Evolutionary conservation across 2,329 filamentous ascomycete genomes (phyloP).

Genomic region (Stagonosporopsis rhizophila): DNA sequence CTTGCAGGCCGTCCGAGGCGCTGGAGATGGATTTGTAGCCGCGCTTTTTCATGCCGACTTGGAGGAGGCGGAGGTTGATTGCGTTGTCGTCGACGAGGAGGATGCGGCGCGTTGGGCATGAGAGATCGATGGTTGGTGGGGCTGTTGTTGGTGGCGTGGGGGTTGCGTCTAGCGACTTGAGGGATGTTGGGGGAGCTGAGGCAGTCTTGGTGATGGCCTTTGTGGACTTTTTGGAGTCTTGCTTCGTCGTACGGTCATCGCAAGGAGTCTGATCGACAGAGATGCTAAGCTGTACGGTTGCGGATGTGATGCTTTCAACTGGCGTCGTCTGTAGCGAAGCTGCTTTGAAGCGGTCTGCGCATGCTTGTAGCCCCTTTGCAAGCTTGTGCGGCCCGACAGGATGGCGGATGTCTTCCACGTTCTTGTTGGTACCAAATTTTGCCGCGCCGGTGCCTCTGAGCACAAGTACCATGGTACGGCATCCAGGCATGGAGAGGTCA

Average conservation of each 20-base stretch:
- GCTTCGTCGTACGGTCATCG: background rate
- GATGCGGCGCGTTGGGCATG: constrained; percentile 15
- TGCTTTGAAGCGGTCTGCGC: constrained; percentile 23
- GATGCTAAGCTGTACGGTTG: background rate
- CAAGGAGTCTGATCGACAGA: background rate
- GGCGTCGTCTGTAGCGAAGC: too few species aligned
- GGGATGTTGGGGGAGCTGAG: background rate
- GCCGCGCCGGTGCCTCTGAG: background rate
- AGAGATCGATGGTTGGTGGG: background rate
- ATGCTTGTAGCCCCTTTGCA: constrained; percentile 44
- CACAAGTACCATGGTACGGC: constrained; percentile 7
- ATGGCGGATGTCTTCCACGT: constrained; percentile 47
- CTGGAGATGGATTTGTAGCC: constrained; percentile 21
- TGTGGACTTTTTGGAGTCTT: background rate
- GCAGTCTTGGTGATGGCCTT: background rate
- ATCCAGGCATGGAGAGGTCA: background rate
- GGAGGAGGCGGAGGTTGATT: constrained; percentile 43
- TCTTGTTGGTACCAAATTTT: constrained; percentile 9
- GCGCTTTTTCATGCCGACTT: constrained; percentile 34
- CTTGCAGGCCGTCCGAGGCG: constrained; percentile 36
- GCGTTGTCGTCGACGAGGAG: constrained; percentile 48
- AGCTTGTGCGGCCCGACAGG: constrained; percentile 51
- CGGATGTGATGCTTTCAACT: background rate
- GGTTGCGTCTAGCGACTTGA: background rate
- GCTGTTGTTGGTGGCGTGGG: background rate